Percentiles rank a stretch among this genome's conserved stretches.
Conservation (phyloP, 345 rosid species). For the Bretschneidera sinensis region DNA sequence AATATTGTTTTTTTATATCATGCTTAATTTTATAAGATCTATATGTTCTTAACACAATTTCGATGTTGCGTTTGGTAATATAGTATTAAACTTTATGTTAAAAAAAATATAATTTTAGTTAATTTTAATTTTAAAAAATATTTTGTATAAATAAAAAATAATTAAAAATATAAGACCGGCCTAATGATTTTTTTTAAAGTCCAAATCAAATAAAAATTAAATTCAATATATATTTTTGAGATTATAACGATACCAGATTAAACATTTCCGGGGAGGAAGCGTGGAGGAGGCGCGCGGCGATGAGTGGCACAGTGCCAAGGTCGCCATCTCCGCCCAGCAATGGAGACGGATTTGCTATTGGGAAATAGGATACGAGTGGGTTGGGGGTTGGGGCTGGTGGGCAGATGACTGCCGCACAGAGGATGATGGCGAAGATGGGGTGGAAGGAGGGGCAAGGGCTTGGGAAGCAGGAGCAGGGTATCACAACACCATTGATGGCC, state of each 20-base stretch:
- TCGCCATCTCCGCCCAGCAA: conserved; percentile 70
- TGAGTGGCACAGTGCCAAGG: conserved; percentile 68
- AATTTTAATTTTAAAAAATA: no score
- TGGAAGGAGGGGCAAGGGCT: conserved; percentile 99
- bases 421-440: conserved; percentile 99
- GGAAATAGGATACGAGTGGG: conserved; percentile 84
- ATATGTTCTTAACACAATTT: no score
- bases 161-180: no score
- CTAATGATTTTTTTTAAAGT: no score
- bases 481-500: conserved; percentile 95
- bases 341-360: conserved; percentile 61
- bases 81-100: no score
- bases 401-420: conserved; percentile 99
- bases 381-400: conserved; percentile 97
- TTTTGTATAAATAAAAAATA: no score
- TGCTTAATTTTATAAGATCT: no score
- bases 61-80: no score
- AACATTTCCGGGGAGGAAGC: conserved; percentile 97
- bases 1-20: no score
- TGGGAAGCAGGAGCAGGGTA: conserved; percentile 94
- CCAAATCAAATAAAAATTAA: no score
- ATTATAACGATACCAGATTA: conserved; percentile 25
- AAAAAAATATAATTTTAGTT: no score
- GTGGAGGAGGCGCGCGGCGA: conserved; percentile 89
- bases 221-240: no score